A percentile compares a stretch with the other conserved stretches of the same genome.
phyloP scores from a whole-genome alignment of 352 stramenopile genomes.

The Pythium periplocum region DNA sequence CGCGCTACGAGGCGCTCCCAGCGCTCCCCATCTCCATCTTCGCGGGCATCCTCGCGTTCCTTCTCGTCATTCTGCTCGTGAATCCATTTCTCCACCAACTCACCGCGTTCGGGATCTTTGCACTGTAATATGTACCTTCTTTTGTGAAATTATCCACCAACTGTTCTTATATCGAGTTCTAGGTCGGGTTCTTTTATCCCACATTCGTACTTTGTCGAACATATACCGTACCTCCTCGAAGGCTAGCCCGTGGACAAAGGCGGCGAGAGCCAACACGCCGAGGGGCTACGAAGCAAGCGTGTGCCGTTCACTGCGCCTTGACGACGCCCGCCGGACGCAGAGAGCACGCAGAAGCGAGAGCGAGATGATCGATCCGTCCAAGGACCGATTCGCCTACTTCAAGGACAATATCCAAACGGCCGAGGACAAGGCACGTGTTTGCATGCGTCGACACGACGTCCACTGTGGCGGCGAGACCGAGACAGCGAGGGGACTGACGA shows the following conservation, averaged over 20 bases:
- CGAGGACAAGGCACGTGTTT: constrained; percentile 64
- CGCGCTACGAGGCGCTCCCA: constrained; percentile 90
- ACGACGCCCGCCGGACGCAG: too few species aligned
- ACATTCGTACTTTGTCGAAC: constrained; percentile 17
- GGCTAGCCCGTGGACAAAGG: not conserved
- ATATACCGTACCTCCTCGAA: constrained; percentile 2
- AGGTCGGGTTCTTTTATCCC: not conserved
- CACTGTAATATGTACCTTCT: constrained; percentile 8
- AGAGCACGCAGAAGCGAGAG: not conserved
- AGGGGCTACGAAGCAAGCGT: too few species aligned
- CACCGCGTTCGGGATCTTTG: constrained; percentile 6
- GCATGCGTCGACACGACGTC: not conserved
- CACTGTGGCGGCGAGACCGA: not conserved
- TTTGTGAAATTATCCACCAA: constrained; percentile 3
- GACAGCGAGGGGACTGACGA: not conserved
- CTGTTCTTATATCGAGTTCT: too few species aligned
- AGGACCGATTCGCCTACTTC: constrained; percentile 88
- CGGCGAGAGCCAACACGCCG: too few species aligned
- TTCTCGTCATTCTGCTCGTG: constrained; percentile 30
- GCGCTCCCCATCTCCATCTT: constrained; percentile 96
- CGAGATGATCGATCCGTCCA: constrained; percentile 80
- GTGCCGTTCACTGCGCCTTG: too few species aligned
- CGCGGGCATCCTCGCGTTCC: constrained; percentile 46
- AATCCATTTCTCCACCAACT: constrained; percentile 32
- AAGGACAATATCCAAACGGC: constrained; percentile 88